These are phyloP conservation scores for Rubia balearica DNA, from an alignment of 305 asterid genomes.

Conservation along the genomic window DNA sequence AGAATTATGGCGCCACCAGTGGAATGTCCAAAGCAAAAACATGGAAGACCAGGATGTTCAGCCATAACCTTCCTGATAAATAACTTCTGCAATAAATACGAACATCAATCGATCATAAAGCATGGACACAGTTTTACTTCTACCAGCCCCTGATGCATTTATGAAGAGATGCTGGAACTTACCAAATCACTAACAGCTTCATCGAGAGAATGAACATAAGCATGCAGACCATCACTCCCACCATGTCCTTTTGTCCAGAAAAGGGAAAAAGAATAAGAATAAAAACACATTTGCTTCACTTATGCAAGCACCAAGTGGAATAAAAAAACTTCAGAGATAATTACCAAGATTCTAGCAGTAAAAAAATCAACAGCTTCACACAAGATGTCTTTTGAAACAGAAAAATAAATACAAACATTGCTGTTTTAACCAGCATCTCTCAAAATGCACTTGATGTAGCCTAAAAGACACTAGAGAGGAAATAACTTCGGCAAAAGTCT, in stretches of 20 bases:
- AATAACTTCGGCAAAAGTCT: not conserved
- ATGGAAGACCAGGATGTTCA: constrained; percentile 62
- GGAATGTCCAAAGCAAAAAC: constrained; percentile 93
- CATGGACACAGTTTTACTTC: not conserved
- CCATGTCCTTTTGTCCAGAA: constrained; percentile 60
- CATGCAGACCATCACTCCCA: constrained; percentile 95
- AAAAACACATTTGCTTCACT: constrained; percentile 3
- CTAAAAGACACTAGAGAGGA: not conserved
- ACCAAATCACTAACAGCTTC: constrained; percentile 74
- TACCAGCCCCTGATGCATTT: not conserved
- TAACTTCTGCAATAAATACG: constrained; percentile 40
- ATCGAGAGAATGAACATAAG: constrained; percentile 79
- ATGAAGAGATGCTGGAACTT: constrained; percentile 15
- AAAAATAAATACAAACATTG: not conserved
- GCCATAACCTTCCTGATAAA: constrained; percentile 51
- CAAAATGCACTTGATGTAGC: not conserved
- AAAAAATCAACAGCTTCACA: not conserved
- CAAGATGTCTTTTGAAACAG: not conserved
- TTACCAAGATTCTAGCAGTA: too few relatives aligned
- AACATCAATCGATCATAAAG: not conserved
- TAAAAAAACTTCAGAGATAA: too few relatives aligned
- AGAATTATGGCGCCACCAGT: constrained; percentile 90
- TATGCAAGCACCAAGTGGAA: not conserved
- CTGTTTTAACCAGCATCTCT: not conserved
- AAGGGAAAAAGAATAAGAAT: not conserved